Percentiles rank a stretch among this genome's conserved stretches.
phyloP scores from a whole-genome alignment of 257 asterid species.

The Solanum sparsipilum region DNA sequence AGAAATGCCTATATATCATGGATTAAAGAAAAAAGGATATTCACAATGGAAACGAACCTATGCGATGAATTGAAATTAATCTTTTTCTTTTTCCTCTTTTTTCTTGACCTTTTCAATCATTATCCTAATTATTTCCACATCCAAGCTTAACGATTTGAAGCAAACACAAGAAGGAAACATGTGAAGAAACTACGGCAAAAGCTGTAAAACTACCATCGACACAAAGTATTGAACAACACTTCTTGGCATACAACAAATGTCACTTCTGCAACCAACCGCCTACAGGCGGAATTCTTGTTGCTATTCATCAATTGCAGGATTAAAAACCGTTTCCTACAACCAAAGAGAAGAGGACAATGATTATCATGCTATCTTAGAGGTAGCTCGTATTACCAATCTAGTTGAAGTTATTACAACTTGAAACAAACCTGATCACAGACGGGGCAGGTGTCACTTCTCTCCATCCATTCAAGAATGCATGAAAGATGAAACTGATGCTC shows the following conservation, averaged over 20 bases:
- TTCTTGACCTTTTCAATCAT: neutral
- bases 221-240: neutral
- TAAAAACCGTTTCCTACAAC: conserved; percentile 67
- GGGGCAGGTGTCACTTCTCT: conserved; percentile 86
- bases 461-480: conserved; percentile 97
- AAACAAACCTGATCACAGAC: conserved; percentile 70
- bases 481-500: conserved; percentile 89
- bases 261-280: neutral
- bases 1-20: conserved; percentile 1
- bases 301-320: conserved; percentile 36
- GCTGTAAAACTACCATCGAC: conserved; percentile 4
- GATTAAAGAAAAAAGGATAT: neutral
- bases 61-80: neutral
- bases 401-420: neutral
- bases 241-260: neutral
- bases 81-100: neutral
- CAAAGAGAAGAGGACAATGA: conserved; percentile 5
- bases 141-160: conserved; percentile 13
- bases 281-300: conserved; percentile 2
- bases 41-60: neutral
- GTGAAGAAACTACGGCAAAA: conserved; percentile 9
- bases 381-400: neutral
- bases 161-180: conserved; percentile 9
- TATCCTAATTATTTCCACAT: conserved; percentile 7
- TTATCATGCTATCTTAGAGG: neutral